Percentiles rank a stretch among this genome's conserved stretches.
Conservation (phyloP, 176 grass and related monocot genomes). For the Aechmea fasciata region DNA sequence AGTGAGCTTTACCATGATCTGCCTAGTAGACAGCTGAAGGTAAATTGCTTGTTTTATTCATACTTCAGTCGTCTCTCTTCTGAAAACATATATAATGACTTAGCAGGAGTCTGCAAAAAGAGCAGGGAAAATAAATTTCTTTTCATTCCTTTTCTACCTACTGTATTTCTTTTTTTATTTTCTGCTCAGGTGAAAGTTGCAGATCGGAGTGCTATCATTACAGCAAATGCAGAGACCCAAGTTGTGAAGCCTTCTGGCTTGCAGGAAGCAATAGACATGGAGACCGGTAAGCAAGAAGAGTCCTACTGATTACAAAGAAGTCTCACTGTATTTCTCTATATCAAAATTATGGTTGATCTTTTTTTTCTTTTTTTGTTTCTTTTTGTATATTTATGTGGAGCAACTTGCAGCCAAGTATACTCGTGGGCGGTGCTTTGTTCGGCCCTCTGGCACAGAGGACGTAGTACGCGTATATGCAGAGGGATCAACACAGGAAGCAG, state of each 20-base stretch:
- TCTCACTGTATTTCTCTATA: neutral
- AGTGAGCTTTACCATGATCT: constrained; percentile 80
- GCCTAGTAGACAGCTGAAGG: constrained; percentile 85
- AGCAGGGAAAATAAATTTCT: neutral
- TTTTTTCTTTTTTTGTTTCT: neutral
- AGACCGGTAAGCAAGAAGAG: constrained; percentile 33
- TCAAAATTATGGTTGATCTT: neutral
- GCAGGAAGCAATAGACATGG: constrained; percentile 73
- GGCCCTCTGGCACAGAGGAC: constrained; percentile 86
- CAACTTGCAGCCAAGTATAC: constrained; percentile 46
- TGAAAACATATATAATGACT: neutral
- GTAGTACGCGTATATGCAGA: constrained; percentile 85
- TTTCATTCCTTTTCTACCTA: neutral
- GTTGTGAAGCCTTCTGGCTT: constrained; percentile 54
- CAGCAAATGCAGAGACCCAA: constrained; percentile 61
- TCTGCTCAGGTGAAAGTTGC: constrained; percentile 71
- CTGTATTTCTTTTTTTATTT: neutral
- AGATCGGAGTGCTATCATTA: constrained; percentile 56
- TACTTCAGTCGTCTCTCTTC: neutral
- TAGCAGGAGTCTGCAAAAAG: neutral
- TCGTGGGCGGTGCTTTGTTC: constrained; percentile 66
- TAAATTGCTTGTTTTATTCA: neutral
- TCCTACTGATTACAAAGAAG: neutral
- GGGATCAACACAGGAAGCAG: constrained; percentile 55
- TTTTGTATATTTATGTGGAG: neutral